Percentiles rank a stretch among this genome's conserved stretches.
Evolutionary conservation across 2,329 filamentous ascomycete species (phyloP).

Genomic region (Alternaria sp.): DNA sequence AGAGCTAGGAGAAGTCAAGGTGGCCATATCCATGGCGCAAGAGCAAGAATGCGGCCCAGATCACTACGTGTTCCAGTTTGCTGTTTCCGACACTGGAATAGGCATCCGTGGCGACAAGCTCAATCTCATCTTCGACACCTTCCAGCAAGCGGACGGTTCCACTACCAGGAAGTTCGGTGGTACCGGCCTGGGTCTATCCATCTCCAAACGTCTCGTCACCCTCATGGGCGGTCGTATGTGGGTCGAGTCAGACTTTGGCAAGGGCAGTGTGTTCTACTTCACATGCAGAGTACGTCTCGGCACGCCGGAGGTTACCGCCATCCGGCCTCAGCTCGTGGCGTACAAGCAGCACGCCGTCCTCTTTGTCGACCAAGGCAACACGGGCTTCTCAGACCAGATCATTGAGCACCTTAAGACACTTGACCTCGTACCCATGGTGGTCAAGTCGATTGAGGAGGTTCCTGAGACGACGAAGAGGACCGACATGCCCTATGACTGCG

Average conservation of each 20-base stretch:
- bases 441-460: slow-evolving; percentile 76
- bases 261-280: slow-evolving; percentile 95
- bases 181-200: slow-evolving; percentile 90
- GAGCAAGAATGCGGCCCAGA: slow-evolving; percentile 70
- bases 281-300: slow-evolving; percentile 90
- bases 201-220: slow-evolving; percentile 92
- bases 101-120: slow-evolving; percentile 95
- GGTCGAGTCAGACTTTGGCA: slow-evolving; percentile 91
- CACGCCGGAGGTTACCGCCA: slow-evolving; percentile 75
- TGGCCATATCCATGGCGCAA: slow-evolving; percentile 80
- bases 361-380: slow-evolving; percentile 91
- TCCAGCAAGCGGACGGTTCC: slow-evolving; percentile 96
- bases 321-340: slow-evolving; percentile 84
- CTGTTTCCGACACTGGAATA: slow-evolving; percentile 94
- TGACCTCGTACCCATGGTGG: slow-evolving; percentile 80
- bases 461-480: slow-evolving; percentile 57
- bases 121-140: slow-evolving; percentile 97
- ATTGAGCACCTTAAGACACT: slow-evolving; percentile 77
- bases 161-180: slow-evolving; percentile 96
- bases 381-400: slow-evolving; percentile 77
- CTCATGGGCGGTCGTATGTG: slow-evolving; percentile 96
- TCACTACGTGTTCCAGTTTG: slow-evolving; percentile 94
- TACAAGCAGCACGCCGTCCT: slow-evolving; percentile 92
- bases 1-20: slow-evolving; percentile 92
- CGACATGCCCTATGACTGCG: slow-evolving; percentile 82